phyloP scores from a whole-genome alignment of 2,329 filamentous ascomycete genomes.

The Fusarium mundagurra region DNA sequence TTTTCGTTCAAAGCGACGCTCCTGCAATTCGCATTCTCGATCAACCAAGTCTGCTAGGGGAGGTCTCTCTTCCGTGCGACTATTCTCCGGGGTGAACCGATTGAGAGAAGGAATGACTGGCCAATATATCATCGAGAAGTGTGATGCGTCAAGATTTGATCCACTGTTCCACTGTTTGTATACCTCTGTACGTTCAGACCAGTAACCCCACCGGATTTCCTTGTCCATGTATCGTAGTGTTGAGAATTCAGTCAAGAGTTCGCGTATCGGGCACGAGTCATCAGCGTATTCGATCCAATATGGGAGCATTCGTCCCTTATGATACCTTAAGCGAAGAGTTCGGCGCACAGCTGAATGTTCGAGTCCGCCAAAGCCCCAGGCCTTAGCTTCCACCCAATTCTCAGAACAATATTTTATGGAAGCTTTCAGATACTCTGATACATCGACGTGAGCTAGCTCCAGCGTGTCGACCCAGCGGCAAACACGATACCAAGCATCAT shows the following conservation, averaged over 20 bases:
- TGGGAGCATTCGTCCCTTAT: neutral
- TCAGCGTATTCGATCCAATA: fast-evolving
- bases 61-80: neutral
- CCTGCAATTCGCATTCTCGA: neutral
- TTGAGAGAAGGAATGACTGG: neutral
- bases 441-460: neutral
- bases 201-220: fast-evolving
- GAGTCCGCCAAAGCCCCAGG: fast-evolving
- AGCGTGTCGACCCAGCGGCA: neutral
- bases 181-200: fast-evolving
- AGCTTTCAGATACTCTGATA: fast-evolving
- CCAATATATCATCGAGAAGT: neutral
- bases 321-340: fast-evolving
- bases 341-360: neutral
- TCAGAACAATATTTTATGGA: neutral
- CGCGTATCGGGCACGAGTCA: fast-evolving
- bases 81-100: fast-evolving
- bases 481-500: neutral
- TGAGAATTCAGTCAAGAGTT: neutral
- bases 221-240: fast-evolving
- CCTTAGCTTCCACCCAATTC: fast-evolving
- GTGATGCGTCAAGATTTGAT: fast-evolving
- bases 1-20: neutral
- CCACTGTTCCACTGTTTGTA: fast-evolving
- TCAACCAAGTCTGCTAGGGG: neutral